A percentile compares a stretch with the other conserved stretches of the same genome.
Evolutionary conservation across 106 monocot genomes (phyloP).

Genomic region (Phalaenopsis equestris): DNA sequence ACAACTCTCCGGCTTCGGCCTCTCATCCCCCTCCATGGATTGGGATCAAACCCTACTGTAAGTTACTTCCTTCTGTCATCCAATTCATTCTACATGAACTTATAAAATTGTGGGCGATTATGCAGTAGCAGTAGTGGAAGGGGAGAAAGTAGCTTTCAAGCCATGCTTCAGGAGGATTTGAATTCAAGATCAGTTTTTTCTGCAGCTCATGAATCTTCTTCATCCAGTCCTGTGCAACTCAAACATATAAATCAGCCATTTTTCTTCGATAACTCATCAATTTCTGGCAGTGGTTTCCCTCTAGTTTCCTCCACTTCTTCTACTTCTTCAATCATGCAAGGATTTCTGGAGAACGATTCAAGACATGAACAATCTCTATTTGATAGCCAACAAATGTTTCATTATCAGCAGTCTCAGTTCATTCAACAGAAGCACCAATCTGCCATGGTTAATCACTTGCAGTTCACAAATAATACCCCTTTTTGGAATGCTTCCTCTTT

Average conservation of each 20-base stretch:
- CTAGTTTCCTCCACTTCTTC: not conserved
- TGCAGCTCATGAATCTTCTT: no score
- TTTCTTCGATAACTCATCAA: not conserved
- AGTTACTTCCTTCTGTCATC: not conserved
- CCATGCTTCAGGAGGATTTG: constrained; percentile 4
- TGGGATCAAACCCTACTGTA: constrained; percentile 8
- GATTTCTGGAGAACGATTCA: not conserved
- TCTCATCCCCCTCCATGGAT: constrained; percentile 6
- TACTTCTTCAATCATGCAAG: constrained; percentile 3
- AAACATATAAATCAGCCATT: not conserved
- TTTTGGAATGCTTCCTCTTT: constrained; percentile 6
- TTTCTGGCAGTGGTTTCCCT: not conserved
- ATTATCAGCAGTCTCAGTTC: no score
- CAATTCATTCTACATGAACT: not conserved
- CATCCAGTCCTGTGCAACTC: no score
- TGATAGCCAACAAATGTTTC: not conserved
- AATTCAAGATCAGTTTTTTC: not conserved
- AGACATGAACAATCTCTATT: not conserved
- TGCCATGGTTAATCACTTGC: not conserved
- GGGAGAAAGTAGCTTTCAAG: constrained; percentile 1
- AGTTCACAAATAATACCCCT: constrained; percentile 6
- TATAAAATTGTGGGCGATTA: no score
- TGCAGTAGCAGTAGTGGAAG: not conserved
- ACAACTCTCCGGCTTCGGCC: not conserved
- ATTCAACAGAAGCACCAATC: not conserved